phyloP scores from a whole-genome alignment of 1,139 yeast species.

The Debaryomycetaceae sp. region DNA sequence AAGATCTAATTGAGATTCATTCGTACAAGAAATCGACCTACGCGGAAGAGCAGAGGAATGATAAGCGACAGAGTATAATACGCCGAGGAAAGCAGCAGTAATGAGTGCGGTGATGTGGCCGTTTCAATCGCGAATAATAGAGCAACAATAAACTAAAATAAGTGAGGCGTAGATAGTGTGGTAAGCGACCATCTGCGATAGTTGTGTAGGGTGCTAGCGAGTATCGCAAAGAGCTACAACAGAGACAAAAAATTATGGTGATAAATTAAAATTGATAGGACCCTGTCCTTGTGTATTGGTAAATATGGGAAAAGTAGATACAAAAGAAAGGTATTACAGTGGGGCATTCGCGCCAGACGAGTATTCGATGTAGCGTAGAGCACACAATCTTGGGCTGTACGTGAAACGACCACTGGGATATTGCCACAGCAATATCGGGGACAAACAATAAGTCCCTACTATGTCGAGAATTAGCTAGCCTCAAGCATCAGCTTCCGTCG shows the following conservation, averaged over 20 bases:
- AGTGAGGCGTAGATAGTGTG: neutral
- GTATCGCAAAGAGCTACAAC: neutral
- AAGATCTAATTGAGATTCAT: neutral
- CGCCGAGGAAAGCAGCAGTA: neutral
- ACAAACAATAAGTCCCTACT: neutral
- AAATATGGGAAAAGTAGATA: neutral
- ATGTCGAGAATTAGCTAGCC: neutral
- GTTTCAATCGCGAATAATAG: neutral
- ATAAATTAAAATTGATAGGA: neutral
- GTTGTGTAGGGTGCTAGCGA: neutral
- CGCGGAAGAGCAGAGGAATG: neutral
- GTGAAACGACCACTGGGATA: neutral
- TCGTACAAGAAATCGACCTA: neutral
- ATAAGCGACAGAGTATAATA: neutral
- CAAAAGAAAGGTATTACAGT: neutral
- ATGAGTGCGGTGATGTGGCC: neutral
- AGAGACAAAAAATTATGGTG: neutral
- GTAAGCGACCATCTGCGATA: neutral
- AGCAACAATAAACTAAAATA: neutral
- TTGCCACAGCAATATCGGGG: neutral
- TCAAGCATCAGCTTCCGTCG: neutral
- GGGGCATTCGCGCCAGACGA: neutral
- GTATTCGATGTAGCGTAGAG: conserved; percentile 2
- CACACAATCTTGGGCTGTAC: conserved; percentile 1
- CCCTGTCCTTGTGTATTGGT: neutral